A percentile compares a stretch with the other conserved stretches of the same genome.
Evolutionary conservation across 192 early-diverging fungal genomes (phyloP).

Genomic region (Coemansia sp.): DNA sequence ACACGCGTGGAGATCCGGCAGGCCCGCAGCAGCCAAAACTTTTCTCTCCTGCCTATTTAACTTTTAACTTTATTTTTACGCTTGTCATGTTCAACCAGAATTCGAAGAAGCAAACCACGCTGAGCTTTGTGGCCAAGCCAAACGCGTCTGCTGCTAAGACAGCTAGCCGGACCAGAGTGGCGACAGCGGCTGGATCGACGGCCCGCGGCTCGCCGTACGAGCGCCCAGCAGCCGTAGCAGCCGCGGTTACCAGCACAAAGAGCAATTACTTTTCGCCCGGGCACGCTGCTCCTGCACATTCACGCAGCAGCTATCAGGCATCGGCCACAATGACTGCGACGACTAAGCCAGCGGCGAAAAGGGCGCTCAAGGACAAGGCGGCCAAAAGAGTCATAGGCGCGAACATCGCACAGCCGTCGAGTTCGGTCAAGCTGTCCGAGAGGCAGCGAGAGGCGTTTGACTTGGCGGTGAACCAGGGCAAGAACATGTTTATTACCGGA

Average conservation of each 20-base stretch:
- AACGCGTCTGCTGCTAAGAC: background rate
- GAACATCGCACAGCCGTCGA: background rate
- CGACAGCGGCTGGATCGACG: background rate
- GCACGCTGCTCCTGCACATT: background rate
- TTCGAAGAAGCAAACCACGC: slow-evolving; percentile 47
- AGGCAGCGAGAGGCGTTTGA: slow-evolving; percentile 67
- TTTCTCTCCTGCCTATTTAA: background rate
- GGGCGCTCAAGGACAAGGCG: background rate
- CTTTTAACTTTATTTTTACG: background rate
- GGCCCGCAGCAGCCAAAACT: background rate
- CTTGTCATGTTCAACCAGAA: slow-evolving; percentile 49
- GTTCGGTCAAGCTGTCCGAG: slow-evolving; percentile 28
- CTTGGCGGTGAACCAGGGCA: slow-evolving; percentile 58
- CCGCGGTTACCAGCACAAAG: slow-evolving; percentile 4
- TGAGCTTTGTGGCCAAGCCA: slow-evolving; percentile 39
- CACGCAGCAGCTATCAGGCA: slow-evolving; percentile 3
- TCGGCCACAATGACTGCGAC: background rate
- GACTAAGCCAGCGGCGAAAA: background rate
- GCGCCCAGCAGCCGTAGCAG: slow-evolving; percentile 2
- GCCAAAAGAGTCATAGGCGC: background rate
- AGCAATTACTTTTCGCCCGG: background rate
- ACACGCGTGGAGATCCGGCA: too few relatives aligned
- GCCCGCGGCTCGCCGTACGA: slow-evolving; percentile 28
- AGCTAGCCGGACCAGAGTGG: background rate
- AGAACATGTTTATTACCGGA: slow-evolving; percentile 76